Evolutionary conservation across 1,284 basidiomycete genomes (phyloP).

Genomic region (Austroboletus novae-zelandiae): DNA sequence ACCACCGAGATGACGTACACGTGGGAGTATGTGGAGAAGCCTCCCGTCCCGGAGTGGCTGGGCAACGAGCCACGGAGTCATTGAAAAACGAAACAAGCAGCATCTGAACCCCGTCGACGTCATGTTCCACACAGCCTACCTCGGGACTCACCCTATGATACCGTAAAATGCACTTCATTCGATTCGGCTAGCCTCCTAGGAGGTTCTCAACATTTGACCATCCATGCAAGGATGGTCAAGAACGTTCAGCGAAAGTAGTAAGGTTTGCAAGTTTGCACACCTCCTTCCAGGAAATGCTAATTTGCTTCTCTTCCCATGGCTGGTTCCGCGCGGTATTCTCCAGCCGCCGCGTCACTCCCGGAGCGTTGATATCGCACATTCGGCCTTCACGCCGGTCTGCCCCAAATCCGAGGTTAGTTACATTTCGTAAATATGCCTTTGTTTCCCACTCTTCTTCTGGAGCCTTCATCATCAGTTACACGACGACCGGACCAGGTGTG

Average conservation of each 20-base stretch:
- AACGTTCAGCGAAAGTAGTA: neutral
- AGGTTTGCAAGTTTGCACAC: neutral
- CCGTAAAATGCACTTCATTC: no score
- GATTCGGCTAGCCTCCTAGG: no score
- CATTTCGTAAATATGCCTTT: constrained; percentile 7
- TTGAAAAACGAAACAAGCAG: no score
- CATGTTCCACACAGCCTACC: no score
- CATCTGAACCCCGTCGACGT: no score
- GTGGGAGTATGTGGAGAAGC: neutral
- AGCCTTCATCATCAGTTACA: constrained; percentile 39
- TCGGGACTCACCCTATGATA: no score
- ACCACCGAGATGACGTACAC: neutral
- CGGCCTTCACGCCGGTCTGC: constrained; percentile 2
- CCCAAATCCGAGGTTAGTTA: constrained; percentile 2
- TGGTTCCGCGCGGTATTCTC: neutral
- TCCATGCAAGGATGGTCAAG: neutral
- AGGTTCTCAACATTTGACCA: neutral
- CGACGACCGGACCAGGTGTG: constrained; percentile 39
- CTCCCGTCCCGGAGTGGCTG: no score
- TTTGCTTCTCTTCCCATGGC: constrained; percentile 3
- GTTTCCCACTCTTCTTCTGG: neutral
- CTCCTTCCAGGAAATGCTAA: neutral
- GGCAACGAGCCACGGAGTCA: no score
- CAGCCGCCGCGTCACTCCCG: constrained; percentile 1
- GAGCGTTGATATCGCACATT: constrained; percentile 5